phyloP scores from a whole-genome alignment of 2,329 filamentous ascomycete genomes.

The Pochonia chlamydosporia region DNA sequence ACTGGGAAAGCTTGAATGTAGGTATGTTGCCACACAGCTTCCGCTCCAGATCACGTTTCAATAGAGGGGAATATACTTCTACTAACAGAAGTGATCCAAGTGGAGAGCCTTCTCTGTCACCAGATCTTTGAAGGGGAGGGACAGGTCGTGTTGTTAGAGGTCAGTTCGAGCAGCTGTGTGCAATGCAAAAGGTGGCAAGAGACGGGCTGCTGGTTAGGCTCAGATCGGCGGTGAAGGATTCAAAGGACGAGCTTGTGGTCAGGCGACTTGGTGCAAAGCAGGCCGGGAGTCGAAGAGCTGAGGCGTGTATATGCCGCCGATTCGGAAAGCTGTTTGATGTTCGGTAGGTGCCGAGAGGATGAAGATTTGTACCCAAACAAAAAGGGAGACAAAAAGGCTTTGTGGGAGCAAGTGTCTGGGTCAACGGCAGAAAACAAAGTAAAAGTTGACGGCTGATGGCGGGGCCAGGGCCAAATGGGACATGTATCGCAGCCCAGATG shows the following conservation, averaged over 20 bases:
- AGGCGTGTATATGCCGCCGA: background rate
- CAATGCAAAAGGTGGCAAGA: slow-evolving; percentile 1
- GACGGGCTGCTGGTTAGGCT: background rate
- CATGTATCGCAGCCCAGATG: background rate
- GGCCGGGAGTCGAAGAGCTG: background rate
- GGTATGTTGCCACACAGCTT: background rate
- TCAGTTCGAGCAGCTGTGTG: background rate
- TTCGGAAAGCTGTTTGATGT: background rate
- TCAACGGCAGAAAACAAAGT: background rate
- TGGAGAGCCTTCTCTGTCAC: background rate
- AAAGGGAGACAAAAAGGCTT: background rate
- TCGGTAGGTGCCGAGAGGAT: slow-evolving; percentile 5
- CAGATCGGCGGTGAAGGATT: slow-evolving; percentile 5
- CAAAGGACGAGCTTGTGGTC: background rate
- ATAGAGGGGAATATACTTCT: background rate
- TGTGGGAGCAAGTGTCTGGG: background rate
- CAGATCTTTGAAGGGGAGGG: slow-evolving; percentile 1
- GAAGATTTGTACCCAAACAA: background rate
- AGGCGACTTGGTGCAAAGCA: background rate
- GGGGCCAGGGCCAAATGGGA: background rate
- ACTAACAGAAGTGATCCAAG: background rate
- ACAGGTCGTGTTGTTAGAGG: background rate
- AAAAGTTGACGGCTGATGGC: background rate
- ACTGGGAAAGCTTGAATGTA: background rate
- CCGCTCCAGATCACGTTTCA: background rate